A percentile compares a stretch with the other conserved stretches of the same genome.
Evolutionary conservation across 163 green algal genomes (phyloP).

Genomic region (Scenedesmus sp.): DNA sequence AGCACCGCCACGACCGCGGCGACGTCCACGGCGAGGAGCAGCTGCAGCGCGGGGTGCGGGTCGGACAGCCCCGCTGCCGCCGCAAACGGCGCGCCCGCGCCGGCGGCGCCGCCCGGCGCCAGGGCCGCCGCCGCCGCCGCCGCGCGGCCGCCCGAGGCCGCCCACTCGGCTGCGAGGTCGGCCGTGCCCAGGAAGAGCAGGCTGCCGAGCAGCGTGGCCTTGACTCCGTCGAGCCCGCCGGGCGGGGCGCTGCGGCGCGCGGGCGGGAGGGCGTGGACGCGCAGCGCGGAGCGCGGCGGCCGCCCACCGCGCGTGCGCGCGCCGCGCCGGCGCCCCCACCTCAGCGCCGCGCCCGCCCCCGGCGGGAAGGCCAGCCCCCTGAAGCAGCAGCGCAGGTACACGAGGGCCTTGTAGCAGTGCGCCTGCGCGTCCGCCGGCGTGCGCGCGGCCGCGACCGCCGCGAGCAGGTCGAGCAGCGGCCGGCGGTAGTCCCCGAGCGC

Average conservation of each 20-base stretch:
- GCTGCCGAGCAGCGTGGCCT: slow-evolving; percentile 52
- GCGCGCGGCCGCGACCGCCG: slow-evolving; percentile 24
- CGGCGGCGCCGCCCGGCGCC: background rate
- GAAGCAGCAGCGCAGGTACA: slow-evolving; percentile 81
- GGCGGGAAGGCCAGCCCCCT: slow-evolving; percentile 69
- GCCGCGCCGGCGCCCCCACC: too few relatives aligned
- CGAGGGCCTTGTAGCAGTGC: slow-evolving; percentile 78
- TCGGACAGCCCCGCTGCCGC: slow-evolving; percentile 39
- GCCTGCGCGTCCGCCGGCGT: background rate
- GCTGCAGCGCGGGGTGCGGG: slow-evolving; percentile 67
- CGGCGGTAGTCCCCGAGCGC: slow-evolving; percentile 78
- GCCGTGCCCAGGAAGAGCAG: slow-evolving; percentile 51
- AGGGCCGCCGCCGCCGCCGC: slow-evolving; percentile 20
- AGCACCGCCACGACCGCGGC: slow-evolving; percentile 50
- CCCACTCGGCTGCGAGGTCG: slow-evolving; percentile 57
- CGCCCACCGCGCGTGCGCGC: too few relatives aligned
- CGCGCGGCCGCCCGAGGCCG: slow-evolving; percentile 1
- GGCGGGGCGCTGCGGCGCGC: background rate
- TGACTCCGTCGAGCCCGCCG: slow-evolving; percentile 41
- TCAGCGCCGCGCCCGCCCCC: slow-evolving; percentile 38
- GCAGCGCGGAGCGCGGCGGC: too few relatives aligned
- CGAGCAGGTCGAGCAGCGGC: slow-evolving; percentile 55
- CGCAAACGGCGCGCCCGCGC: background rate
- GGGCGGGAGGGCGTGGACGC: too few relatives aligned
- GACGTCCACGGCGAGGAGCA: slow-evolving; percentile 68